Evolutionary conservation across 192 early-diverging fungal species (phyloP).

Genomic region (Coemansia sp.): DNA sequence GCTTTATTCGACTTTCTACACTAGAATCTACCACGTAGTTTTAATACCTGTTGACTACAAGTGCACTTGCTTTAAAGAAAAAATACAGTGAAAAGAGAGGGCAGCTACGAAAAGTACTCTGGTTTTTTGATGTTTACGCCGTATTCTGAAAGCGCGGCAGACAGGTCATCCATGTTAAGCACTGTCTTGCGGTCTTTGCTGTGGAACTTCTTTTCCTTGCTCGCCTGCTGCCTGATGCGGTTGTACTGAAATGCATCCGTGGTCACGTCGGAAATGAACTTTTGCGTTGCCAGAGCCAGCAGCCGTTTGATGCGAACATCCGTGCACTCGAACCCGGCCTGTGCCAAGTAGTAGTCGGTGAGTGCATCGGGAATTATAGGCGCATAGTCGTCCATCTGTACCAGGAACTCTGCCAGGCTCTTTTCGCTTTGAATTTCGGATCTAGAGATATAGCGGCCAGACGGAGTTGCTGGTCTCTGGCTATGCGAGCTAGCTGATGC

Average conservation of each 20-base stretch:
- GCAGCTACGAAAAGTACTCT: slow-evolving; percentile 78
- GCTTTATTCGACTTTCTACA: background rate
- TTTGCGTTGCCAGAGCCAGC: slow-evolving; percentile 76
- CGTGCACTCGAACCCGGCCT: slow-evolving; percentile 69
- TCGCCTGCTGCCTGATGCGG: slow-evolving; percentile 64
- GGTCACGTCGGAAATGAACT: slow-evolving; percentile 76
- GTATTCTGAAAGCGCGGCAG: slow-evolving; percentile 85
- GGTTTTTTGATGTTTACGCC: slow-evolving; percentile 96
- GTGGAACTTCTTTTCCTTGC: slow-evolving; percentile 56
- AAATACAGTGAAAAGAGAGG: slow-evolving; percentile 12
- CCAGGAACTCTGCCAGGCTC: slow-evolving; percentile 80
- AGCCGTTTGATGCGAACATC: slow-evolving; percentile 70
- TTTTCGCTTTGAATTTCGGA: slow-evolving; percentile 66
- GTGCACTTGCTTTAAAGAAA: background rate
- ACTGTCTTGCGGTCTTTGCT: slow-evolving; percentile 80
- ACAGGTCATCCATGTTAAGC: slow-evolving; percentile 91
- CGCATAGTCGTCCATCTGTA: slow-evolving; percentile 68
- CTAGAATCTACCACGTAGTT: background rate
- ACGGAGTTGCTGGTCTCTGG: slow-evolving; percentile 14
- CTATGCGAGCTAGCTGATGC: background rate
- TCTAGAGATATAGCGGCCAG: slow-evolving; percentile 36
- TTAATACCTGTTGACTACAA: background rate
- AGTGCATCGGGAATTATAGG: slow-evolving; percentile 91
- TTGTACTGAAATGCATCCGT: slow-evolving; percentile 75
- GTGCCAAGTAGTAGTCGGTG: slow-evolving; percentile 86